phyloP scores from a whole-genome alignment of 129 eudicot genomes.

The Sambucus nigra region DNA sequence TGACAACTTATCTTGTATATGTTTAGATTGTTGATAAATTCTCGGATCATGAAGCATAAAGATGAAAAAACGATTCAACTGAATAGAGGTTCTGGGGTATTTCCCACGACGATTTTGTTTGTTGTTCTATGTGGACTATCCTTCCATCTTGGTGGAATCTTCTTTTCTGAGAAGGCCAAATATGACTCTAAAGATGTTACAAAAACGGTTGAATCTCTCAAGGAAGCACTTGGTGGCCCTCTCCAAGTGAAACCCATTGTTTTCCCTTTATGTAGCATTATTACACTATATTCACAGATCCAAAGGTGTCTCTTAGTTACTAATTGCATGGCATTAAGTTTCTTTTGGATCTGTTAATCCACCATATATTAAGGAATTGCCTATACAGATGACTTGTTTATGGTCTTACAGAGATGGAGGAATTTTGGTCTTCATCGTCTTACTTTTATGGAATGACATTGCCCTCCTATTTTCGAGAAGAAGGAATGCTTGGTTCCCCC shows the following conservation, averaged over 20 bases:
- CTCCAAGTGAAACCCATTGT: slow-evolving; percentile 43
- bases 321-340: neutral
- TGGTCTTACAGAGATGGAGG: slow-evolving; percentile 72
- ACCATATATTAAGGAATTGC: neutral
- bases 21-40: slow-evolving; percentile 25
- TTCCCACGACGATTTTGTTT: slow-evolving; percentile 62
- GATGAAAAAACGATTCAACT: slow-evolving; percentile 56
- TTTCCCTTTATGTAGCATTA: slow-evolving; percentile 64
- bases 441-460: slow-evolving; percentile 91
- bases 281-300: slow-evolving; percentile 98
- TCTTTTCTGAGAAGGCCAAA: slow-evolving; percentile 50
- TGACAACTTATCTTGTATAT: slow-evolving; percentile 12
- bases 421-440: slow-evolving; percentile 78
- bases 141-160: slow-evolving; percentile 88
- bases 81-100: slow-evolving; percentile 52
- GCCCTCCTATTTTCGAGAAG: slow-evolving; percentile 83
- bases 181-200: slow-evolving; percentile 28
- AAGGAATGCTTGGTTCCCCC: no score
- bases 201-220: slow-evolving; percentile 35
- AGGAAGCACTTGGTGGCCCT: slow-evolving; percentile 25
- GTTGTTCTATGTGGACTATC: slow-evolving; percentile 75
- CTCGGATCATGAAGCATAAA: slow-evolving; percentile 51
- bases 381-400: slow-evolving; percentile 8
- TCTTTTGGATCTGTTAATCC: neutral
- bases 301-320: slow-evolving; percentile 35